Conservation (phyloP, 2,329 filamentous ascomycete species). For the Pseudogymnoascus sp. region DNA sequence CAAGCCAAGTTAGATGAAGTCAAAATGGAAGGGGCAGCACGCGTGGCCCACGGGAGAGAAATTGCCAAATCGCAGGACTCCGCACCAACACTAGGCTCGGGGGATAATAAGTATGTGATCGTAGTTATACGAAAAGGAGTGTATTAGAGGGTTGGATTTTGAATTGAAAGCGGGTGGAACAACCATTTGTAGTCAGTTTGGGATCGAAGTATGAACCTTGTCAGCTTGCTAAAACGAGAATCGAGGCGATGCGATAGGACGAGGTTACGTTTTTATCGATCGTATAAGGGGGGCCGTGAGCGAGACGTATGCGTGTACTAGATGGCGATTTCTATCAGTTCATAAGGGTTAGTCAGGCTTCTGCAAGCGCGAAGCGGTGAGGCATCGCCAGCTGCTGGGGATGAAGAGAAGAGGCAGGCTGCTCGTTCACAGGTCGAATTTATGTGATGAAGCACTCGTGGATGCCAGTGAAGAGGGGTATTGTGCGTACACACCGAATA, state of each 20-base stretch:
- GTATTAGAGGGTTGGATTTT: conserved; percentile 31
- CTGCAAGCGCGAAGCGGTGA: neutral
- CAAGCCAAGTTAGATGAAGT: neutral
- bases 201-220: conserved; percentile 28
- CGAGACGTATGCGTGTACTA: neutral
- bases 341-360: neutral
- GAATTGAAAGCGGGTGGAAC: conserved; percentile 32
- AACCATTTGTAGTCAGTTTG: conserved; percentile 58
- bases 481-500: neutral
- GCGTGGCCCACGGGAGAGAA: neutral
- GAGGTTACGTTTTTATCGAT: neutral
- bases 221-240: conserved; percentile 25
- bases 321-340: neutral
- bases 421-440: neutral
- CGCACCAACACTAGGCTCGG: neutral
- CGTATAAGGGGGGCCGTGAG: neutral
- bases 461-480: neutral
- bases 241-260: conserved; percentile 13
- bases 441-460: neutral
- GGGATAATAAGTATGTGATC: conserved; percentile 18
- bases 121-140: conserved; percentile 33
- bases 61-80: neutral
- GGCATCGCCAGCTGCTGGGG: neutral
- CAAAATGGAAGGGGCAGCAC: neutral
- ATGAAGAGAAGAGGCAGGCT: neutral